Evolutionary conservation across 228 moss, liverwort and hornwort species (phyloP).

Genomic region (Sphagnum magellanicum): DNA sequence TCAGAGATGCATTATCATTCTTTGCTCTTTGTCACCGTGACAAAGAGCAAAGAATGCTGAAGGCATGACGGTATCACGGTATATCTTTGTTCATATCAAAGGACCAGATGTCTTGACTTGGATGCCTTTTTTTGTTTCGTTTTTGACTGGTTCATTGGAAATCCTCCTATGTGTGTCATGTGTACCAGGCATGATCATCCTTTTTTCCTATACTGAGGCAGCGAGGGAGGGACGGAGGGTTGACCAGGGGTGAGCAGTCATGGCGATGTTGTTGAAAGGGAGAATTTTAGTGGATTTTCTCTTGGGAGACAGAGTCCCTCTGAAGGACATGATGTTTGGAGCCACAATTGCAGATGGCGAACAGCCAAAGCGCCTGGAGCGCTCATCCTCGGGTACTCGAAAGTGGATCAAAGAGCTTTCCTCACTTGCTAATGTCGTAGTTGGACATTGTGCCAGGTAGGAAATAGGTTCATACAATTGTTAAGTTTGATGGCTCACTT

Average conservation of each 20-base stretch:
- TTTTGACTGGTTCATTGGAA: too few species aligned
- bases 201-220: neutral
- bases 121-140: too few species aligned
- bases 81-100: too few species aligned
- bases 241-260: slow-evolving; percentile 13
- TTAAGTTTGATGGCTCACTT: slow-evolving; percentile 1
- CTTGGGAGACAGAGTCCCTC: slow-evolving; percentile 64
- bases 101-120: too few species aligned
- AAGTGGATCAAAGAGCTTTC: slow-evolving; percentile 95
- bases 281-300: slow-evolving; percentile 75
- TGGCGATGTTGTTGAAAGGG: slow-evolving; percentile 72
- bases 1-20: too few species aligned
- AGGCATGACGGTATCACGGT: too few species aligned
- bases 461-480: neutral
- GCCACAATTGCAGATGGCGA: slow-evolving; percentile 28
- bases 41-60: too few species aligned
- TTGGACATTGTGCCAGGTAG: slow-evolving; percentile 89
- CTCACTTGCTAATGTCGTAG: slow-evolving; percentile 84
- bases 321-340: slow-evolving; percentile 59
- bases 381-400: slow-evolving; percentile 58
- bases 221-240: neutral
- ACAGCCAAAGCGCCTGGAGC: slow-evolving; percentile 38
- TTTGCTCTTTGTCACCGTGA: too few species aligned
- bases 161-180: neutral
- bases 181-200: neutral